A percentile compares a stretch with the other conserved stretches of the same genome.
Evolutionary conservation across 1,284 basidiomycete genomes (phyloP).

Genomic region (Irpex sp.): DNA sequence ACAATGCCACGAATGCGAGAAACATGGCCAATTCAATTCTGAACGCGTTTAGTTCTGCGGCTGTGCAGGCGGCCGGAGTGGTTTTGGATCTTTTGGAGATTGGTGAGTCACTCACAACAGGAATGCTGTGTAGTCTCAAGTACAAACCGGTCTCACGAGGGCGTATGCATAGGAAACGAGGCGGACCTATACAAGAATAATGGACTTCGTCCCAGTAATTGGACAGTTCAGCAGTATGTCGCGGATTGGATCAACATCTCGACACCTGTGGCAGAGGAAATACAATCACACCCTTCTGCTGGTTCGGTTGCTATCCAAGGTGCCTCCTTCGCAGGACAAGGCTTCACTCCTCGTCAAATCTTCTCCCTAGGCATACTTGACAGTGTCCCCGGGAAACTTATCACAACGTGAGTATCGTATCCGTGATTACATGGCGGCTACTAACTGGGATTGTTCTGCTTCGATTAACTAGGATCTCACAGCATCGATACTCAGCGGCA

Average conservation of each 20-base stretch:
- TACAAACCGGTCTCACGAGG: too few relatives aligned
- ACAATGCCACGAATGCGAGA: conserved; percentile 54
- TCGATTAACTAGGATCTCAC: conserved; percentile 44
- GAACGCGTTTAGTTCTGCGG: conserved; percentile 44
- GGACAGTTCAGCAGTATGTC: conserved; percentile 48
- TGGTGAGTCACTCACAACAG: conserved; percentile 27
- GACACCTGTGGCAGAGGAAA: conserved; percentile 27
- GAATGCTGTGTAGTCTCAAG: too few relatives aligned
- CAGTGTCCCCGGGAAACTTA: conserved; percentile 28
- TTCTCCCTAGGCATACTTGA: conserved; percentile 30
- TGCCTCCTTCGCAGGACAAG: conserved; percentile 49
- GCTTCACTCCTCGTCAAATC: conserved; percentile 57
- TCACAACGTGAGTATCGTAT: conserved; percentile 24
- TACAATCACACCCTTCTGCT: not conserved
- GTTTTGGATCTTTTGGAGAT: conserved; percentile 54
- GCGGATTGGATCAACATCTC: conserved; percentile 39
- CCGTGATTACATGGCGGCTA: too few relatives aligned
- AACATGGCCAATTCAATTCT: conserved; percentile 56
- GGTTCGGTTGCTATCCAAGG: conserved; percentile 44
- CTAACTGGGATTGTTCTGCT: not conserved
- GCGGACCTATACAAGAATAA: conserved; percentile 55
- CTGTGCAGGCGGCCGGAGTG: conserved; percentile 42
- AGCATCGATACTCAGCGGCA: conserved; percentile 59
- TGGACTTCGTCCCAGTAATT: conserved; percentile 41
- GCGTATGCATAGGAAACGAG: conserved; percentile 41